Evolutionary conservation across 148 eudicot species (phyloP), one percentile per base, ranked within the genome.

Genomic region (Fallopia convolvulus): DNA sequence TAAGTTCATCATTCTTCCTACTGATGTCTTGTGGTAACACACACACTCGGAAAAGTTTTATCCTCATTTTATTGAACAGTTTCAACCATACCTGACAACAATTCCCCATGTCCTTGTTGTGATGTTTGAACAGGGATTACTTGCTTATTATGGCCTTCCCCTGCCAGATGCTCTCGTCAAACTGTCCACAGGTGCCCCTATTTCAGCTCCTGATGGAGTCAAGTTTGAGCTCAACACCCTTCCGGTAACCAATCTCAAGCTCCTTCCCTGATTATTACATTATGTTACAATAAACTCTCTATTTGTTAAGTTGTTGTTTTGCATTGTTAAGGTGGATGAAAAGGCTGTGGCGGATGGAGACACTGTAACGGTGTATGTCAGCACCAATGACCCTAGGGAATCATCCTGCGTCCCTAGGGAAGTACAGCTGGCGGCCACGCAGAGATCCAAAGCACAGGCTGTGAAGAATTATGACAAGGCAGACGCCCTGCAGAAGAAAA

Each of bases 301-400:
- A 44, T 44, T 9, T 44, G 47, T 44, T 9, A 66, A 66, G 42
- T 42, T 18, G 73, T 20, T 63, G 53, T 73, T 48, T 73, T 1
- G 36, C 1, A 44, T 68, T 68, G 20, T 73, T 56, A 80, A 94
- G 97, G 99, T 92, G 84, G 97, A 92, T 82, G 83, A 46, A 56
- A 92, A 87, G 81, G 97, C 99, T 48, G 97, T 95, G 73, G 93
- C 97, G 33, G 99, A 95, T 80, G 99, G 99, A 40, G 99, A 95
- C 82, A 92, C 97, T 0, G 47, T 95, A 77, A 92, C 97, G 4
- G 97, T 95, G 55, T 95, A 92, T 76, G 99, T 95, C 44, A 91
- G 93, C 79, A 86, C 88, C 15, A 70, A 74, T n/a, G 91, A 95
- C 74, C 88, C 97, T 23, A 85, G 94, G 76, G 99, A 95, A 75